Evolutionary conservation across 371 early-diverging fungal species (phyloP), one percentile per base, ranked within the genome.

Genomic region (Apophysomyces sp.): DNA sequence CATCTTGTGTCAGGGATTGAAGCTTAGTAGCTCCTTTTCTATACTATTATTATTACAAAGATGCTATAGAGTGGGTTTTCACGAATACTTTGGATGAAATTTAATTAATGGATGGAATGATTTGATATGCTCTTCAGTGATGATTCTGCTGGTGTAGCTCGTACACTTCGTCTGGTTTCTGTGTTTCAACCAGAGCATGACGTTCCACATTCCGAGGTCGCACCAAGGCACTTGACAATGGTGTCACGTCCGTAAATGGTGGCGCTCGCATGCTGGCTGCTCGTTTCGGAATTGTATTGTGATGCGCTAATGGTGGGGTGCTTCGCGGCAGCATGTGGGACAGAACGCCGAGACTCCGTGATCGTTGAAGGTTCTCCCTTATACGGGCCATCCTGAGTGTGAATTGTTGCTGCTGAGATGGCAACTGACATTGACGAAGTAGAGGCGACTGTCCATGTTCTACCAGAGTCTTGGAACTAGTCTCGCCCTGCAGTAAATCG

Each of bases 251-350:
- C 37, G 57, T 56, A 44, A 67, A 55, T 28, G 68, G 63, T 12
- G 62, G 51, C 16, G 58, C 36, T 24, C 76, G 62, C 67, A 72
- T 76, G 55, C 75, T 78, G 4, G 78, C 81, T 27, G 81, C 77
- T 62, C 77, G 69, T 63, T 67, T 75, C 58, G 81, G 76, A 59
- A 80, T 80, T 53, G 55, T 68, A 16, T 55, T 66, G 52, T 71
- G 68, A 13, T 73, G 61, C 12, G 80, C 71, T 34, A 73, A 16
- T 60, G 53, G 61, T 21, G n/a, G n/a, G n/a, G 61, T 16, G 11
- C 18, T 40, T 4, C 65, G 64, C 29, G 41, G 51, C 52, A 27
- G 6, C 28, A 26, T 44, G 28, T 9, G 34, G 41, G 34, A 52
- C 59, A 37, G 63, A 63, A 53, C 31, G 2, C 60, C 58, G 18